phyloP scores from a whole-genome alignment of 2,329 filamentous ascomycete genomes.

The Hypocrella siamensis region DNA sequence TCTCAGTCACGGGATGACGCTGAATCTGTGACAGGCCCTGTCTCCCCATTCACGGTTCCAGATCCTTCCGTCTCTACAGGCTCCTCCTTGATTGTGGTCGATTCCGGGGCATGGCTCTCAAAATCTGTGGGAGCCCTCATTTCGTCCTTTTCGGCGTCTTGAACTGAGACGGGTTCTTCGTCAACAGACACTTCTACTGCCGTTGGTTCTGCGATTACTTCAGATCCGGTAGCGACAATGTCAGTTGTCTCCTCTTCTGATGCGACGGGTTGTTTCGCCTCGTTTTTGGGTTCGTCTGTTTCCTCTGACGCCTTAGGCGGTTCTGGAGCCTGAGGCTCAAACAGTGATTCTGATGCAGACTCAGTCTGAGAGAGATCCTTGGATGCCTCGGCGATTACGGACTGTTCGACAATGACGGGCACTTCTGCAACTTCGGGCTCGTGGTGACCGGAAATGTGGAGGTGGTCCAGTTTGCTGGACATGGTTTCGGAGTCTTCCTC shows the following conservation, averaged over 20 bases:
- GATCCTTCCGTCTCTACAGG: background rate
- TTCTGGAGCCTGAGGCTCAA: too few species aligned
- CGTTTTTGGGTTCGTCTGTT: too few species aligned
- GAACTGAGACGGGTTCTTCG: background rate
- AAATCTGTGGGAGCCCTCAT: background rate
- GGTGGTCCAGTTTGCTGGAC: conserved; percentile 26
- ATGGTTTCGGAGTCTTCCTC: conserved; percentile 50
- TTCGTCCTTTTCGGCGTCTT: background rate
- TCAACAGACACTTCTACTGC: conserved; percentile 1
- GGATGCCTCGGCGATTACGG: conserved; percentile 8
- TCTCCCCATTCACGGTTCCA: conserved; percentile 3
- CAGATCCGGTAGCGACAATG: background rate
- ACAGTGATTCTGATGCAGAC: too few species aligned
- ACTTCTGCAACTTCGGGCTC: conserved; percentile 24
- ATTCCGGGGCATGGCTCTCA: too few species aligned
- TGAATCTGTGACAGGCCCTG: conserved; percentile 2
- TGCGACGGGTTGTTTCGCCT: too few species aligned
- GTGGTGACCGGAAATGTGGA: conserved; percentile 33
- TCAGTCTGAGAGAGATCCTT: conserved; percentile 4
- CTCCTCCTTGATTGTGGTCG: background rate
- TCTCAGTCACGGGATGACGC: conserved; percentile 1
- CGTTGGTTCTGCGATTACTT: background rate
- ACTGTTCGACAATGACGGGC: conserved; percentile 24
- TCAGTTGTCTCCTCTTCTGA: background rate
- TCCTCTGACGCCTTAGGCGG: too few species aligned